These are phyloP conservation scores for Diaporthe citriasiana DNA, from an alignment of 2,329 filamentous ascomycete species.

Conservation along the genomic window DNA sequence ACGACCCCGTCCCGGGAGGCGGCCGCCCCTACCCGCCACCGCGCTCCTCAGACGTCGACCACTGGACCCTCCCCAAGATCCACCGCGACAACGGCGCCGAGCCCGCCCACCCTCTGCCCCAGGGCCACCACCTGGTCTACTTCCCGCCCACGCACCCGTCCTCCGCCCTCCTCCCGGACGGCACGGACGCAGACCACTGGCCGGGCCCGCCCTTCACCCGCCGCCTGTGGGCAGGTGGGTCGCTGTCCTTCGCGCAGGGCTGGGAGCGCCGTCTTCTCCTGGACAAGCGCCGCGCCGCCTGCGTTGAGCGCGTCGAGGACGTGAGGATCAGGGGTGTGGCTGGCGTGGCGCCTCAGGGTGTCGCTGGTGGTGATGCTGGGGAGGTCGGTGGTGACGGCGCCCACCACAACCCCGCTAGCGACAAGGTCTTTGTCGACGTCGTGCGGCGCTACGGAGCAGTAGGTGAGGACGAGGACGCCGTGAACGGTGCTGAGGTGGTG, in stretches of 20 bases:
- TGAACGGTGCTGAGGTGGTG: constrained; percentile 7
- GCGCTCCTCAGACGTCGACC: constrained; percentile 46
- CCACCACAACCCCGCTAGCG: constrained; percentile 44
- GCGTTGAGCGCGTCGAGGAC: constrained; percentile 61
- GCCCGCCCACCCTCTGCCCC: constrained; percentile 60
- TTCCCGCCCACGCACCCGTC: constrained; percentile 80
- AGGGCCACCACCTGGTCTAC: constrained; percentile 87
- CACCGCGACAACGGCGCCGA: neutral
- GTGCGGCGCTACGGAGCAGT: constrained; percentile 59
- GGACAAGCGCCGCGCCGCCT: constrained; percentile 57
- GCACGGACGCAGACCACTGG: constrained; percentile 84
- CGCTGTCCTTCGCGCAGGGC: constrained; percentile 66
- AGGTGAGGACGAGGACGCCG: constrained; percentile 44
- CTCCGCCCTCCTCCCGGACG: constrained; percentile 79
- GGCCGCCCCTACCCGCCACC: constrained; percentile 42
- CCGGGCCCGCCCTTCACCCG: constrained; percentile 80
- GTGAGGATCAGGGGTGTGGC: constrained; percentile 48
- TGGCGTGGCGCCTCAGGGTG: constrained; percentile 49
- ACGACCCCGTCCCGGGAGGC: neutral
- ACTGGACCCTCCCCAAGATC: constrained; percentile 50
- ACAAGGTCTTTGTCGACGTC: constrained; percentile 68
- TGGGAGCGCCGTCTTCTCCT: constrained; percentile 53
- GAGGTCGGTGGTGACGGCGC: constrained; percentile 32
- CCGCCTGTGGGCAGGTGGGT: constrained; percentile 91
- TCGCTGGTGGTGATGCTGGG: constrained; percentile 36